Evolutionary conservation across 2,329 filamentous ascomycete genomes (phyloP).

Genomic region (Paracamarosporium sp.): DNA sequence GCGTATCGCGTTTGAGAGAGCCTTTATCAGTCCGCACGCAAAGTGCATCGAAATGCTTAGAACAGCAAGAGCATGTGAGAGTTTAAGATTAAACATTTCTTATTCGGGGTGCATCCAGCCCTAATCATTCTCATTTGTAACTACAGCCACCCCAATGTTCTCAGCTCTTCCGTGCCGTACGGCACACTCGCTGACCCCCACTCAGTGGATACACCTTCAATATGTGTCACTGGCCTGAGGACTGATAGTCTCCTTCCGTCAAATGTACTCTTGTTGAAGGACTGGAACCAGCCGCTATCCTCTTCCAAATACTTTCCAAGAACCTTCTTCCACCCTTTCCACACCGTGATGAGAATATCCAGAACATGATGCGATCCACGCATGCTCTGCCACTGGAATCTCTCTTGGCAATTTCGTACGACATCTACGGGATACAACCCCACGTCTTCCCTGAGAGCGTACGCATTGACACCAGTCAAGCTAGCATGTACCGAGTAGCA

Average conservation of each 20-base stretch:
- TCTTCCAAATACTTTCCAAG: slow-evolving; percentile 21
- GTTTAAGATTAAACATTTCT: no score
- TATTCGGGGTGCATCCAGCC: no score
- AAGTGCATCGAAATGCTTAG: no score
- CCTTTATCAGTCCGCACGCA: no score
- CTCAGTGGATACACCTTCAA: slow-evolving; percentile 19
- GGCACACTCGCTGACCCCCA: slow-evolving; percentile 22
- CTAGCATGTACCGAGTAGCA: slow-evolving; percentile 24
- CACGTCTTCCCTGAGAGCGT: slow-evolving; percentile 40
- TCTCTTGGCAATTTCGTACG: slow-evolving; percentile 32
- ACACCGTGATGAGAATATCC: slow-evolving; percentile 34
- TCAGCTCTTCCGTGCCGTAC: slow-evolving; percentile 18
- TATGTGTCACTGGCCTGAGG: slow-evolving; percentile 26
- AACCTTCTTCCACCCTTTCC: slow-evolving; percentile 34
- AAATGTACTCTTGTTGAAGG: slow-evolving; percentile 25
- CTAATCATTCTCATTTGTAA: neutral
- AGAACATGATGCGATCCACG: slow-evolving; percentile 36
- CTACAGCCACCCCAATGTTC: slow-evolving; percentile 7
- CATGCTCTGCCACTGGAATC: slow-evolving; percentile 34
- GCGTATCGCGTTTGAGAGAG: no score
- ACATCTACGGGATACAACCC: slow-evolving; percentile 37
- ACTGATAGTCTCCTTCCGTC: slow-evolving; percentile 32
- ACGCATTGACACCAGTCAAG: slow-evolving; percentile 39
- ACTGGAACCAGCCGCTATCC: slow-evolving; percentile 28
- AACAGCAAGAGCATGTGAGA: no score